phyloP scores from a whole-genome alignment of 805 yeast species.

The Yarrowia sp. region DNA sequence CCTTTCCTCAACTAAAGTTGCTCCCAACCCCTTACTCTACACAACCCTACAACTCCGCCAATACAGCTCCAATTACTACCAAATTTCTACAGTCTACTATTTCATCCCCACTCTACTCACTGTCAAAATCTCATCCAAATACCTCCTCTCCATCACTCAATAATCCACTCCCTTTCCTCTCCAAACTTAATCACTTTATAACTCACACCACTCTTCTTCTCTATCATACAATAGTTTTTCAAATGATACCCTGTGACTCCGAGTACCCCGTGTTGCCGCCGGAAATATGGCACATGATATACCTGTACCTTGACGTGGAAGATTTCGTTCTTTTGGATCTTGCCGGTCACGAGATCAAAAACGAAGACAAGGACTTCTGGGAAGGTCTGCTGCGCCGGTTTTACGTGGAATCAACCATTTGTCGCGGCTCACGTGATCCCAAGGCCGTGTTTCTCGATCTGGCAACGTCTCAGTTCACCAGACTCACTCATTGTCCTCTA shows the following conservation, averaged over 20 bases:
- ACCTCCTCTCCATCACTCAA: too few relatives aligned
- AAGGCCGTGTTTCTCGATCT: neutral
- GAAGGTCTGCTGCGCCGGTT: neutral
- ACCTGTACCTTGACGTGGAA: neutral
- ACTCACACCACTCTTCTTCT: neutral
- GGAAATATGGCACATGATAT: slow-evolving; percentile 21
- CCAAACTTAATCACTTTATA: neutral
- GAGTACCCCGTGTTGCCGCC: neutral
- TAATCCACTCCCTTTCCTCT: too few relatives aligned
- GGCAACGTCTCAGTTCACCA: neutral
- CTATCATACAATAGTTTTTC: neutral
- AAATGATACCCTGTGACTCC: neutral
- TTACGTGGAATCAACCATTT: neutral
- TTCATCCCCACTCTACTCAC: too few relatives aligned
- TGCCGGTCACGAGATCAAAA: neutral
- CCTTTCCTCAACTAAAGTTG: too few relatives aligned
- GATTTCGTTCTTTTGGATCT: neutral
- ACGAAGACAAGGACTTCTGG: neutral
- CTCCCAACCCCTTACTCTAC: too few relatives aligned
- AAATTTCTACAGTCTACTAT: too few relatives aligned
- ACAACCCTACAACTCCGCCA: too few relatives aligned
- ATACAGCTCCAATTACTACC: too few relatives aligned
- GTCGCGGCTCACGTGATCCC: neutral
- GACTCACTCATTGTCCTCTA: neutral
- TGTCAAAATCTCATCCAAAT: too few relatives aligned